Conservation (phyloP, 2,329 filamentous ascomycete species). For the Aureobasidium lini region DNA sequence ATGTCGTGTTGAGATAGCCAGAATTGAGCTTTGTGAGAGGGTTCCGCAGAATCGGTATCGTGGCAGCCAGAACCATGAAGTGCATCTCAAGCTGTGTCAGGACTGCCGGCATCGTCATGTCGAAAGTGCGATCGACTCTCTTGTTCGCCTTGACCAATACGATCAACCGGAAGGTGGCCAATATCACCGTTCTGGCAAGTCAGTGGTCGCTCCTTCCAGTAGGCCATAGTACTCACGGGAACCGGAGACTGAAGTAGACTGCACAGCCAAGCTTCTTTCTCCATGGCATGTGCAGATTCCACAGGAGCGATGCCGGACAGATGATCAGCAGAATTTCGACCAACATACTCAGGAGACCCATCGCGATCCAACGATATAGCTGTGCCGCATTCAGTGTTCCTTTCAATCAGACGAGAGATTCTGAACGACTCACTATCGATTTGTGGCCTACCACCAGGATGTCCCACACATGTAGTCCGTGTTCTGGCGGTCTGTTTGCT, state of each 20-base stretch:
- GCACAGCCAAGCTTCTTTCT: conserved; percentile 1
- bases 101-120: not conserved
- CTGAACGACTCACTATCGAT: not conserved
- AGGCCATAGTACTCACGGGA: not conserved
- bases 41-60: not conserved
- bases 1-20: conserved; percentile 1
- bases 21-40: conserved; percentile 8
- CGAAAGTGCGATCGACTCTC: not conserved
- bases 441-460: not conserved
- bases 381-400: not conserved
- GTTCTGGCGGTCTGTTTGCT: too few relatives aligned
- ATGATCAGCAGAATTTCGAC: conserved; percentile 2
- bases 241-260: not conserved
- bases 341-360: not conserved
- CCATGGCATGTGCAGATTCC: conserved; percentile 1
- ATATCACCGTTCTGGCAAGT: not conserved
- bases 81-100: conserved; percentile 7
- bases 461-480: not conserved
- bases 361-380: conserved; percentile 7
- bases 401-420: not conserved
- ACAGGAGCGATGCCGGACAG: conserved; percentile 2
- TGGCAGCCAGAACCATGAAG: conserved; percentile 1
- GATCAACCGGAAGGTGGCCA: not conserved
- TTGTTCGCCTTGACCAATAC: not conserved
- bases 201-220: not conserved